phyloP scores from a whole-genome alignment of 495 filamentous ascomycete genomes.

The Haplographium delicatum region DNA sequence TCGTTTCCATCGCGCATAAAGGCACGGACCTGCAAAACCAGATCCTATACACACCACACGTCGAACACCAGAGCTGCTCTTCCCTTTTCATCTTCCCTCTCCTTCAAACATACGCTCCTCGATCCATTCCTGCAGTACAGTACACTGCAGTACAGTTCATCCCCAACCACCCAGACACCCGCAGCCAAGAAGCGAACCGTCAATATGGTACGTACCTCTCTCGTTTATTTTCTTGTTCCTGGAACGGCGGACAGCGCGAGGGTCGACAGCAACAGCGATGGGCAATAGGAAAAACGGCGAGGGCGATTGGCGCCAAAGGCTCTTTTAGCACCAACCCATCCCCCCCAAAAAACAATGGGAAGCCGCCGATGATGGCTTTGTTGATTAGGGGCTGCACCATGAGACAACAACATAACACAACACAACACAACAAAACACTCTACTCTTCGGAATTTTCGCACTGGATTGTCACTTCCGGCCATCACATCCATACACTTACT shows the following conservation, averaged over 20 bases:
- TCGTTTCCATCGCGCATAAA: constrained; percentile 1
- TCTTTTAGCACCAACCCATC: too few relatives aligned
- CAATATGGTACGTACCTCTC: constrained; percentile 6
- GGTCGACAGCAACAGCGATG: not conserved
- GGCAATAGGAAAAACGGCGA: constrained; percentile 1
- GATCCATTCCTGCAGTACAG: too few relatives aligned
- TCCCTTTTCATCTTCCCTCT: not conserved
- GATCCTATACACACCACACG: not conserved
- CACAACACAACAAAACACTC: not conserved
- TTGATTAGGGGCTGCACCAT: not conserved
- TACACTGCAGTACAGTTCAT: too few relatives aligned
- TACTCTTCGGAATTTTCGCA: not conserved
- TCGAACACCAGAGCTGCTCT: too few relatives aligned
- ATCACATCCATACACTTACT: not conserved
- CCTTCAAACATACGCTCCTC: too few relatives aligned
- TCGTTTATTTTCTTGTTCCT: not conserved
- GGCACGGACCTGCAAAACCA: constrained; percentile 13
- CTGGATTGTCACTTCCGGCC: not conserved
- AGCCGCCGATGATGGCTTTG: not conserved
- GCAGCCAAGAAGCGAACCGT: not conserved
- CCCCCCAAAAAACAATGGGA: not conserved
- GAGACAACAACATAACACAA: not conserved
- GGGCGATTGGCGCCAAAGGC: too few relatives aligned
- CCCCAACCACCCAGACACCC: not conserved
- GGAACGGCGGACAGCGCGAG: not conserved